A percentile compares a stretch with the other conserved stretches of the same genome.
Conservation (phyloP, 192 early-diverging fungal species). For the Umbelopsis sp. region DNA sequence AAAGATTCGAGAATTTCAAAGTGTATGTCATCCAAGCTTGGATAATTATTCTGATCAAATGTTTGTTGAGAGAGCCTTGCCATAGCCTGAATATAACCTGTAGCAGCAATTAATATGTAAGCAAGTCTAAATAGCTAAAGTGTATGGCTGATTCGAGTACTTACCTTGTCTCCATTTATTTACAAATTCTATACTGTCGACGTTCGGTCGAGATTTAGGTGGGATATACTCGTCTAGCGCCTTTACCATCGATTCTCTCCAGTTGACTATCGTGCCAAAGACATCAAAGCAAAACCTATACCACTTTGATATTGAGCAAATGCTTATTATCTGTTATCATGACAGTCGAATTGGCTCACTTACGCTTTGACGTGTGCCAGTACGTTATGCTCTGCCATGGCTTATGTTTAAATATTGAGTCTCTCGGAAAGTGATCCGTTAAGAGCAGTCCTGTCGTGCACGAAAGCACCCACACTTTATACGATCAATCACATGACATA, state of each 20-base stretch:
- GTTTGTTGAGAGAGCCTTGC: neutral
- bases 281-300: constrained; percentile 16
- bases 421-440: too few species aligned
- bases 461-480: too few species aligned
- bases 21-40: constrained; percentile 8
- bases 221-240: neutral
- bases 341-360: too few species aligned
- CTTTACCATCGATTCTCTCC: neutral
- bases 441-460: too few species aligned
- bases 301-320: neutral
- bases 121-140: neutral
- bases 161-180: constrained; percentile 12
- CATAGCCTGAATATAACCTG: constrained; percentile 2
- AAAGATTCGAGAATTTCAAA: neutral
- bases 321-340: too few species aligned
- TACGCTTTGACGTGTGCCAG: too few species aligned
- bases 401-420: too few species aligned
- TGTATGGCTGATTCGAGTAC: neutral
- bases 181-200: neutral
- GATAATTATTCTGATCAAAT: neutral
- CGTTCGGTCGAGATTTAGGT: neutral
- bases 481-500: too few species aligned
- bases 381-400: too few species aligned
- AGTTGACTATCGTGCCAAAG: constrained; percentile 3
- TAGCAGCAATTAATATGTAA: too few species aligned